Evolutionary conservation across 306 rosid species (phyloP), one percentile per base, ranked within the genome.

Genomic region (Cicer bijugum): DNA sequence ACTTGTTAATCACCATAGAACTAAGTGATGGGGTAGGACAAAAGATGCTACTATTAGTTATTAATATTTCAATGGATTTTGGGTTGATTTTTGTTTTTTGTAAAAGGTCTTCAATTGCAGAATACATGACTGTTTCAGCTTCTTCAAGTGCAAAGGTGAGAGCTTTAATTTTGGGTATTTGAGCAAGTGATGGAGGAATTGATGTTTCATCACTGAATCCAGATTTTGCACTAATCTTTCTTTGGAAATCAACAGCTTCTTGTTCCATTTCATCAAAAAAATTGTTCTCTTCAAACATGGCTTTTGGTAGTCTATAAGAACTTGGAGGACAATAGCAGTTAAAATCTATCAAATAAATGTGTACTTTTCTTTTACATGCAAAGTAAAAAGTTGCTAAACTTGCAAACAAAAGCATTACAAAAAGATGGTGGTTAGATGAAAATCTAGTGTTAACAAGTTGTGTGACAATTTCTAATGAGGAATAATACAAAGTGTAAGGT

Each of bases 141-240:
- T 89, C 93, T 61, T 89, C 88, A 35, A 79, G 63, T 51, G 91
- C 88, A 37, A 69, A 60, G 10, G 42, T 8, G 50, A 86, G 67
- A 12, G 84, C 53, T 39, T 67, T 82, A n/a, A 4, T 20, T 59
- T 66, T 85, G 2, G 89, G 86, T 9, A 85, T 39, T 64, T 78
- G 70, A 65, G 82, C 65, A n/a, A 82, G 80, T 28, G 83, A 80
- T 11, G 82, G 77, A 45, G 91, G 81, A 19, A 79, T 67, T 17
- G 83, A 58, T 15, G 91, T 89, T 67, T 80, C 55, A 59, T 86
- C 91, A 17, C 93, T 84, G 69, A 77, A 89, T 66, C 93, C 91
- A 15, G 86, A 85, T 67, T 84, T 85, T 63, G 84, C 80, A 23
- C 75, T 53, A 85, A 89, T 86, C 81, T 86, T 89, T 74, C 75